phyloP scores from a whole-genome alignment of 257 asterid species.

The Handroanthus guayacan region DNA sequence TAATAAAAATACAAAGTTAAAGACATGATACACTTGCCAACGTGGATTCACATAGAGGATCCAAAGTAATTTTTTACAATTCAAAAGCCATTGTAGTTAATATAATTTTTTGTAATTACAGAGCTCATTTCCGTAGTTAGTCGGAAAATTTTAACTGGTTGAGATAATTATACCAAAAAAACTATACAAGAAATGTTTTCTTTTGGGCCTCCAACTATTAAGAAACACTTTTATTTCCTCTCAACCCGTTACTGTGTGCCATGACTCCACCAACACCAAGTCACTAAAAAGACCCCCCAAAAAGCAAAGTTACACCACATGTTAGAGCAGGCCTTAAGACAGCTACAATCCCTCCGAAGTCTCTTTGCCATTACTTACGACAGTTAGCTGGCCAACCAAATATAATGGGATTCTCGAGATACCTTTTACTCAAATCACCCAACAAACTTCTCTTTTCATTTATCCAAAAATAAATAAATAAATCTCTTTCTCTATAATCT shows the following conservation, averaged over 20 bases:
- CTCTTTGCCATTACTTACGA: conserved; percentile 13
- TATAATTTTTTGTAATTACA: too few relatives aligned
- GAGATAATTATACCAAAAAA: too few relatives aligned
- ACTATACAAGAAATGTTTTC: neutral
- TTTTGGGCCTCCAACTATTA: neutral
- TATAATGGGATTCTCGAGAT: conserved; percentile 38
- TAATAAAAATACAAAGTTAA: too few relatives aligned
- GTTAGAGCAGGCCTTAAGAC: neutral
- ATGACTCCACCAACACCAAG: too few relatives aligned
- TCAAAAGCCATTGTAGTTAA: too few relatives aligned
- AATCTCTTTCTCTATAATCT: too few relatives aligned
- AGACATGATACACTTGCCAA: too few relatives aligned
- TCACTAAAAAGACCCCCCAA: neutral
- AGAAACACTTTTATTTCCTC: neutral
- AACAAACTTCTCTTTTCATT: conserved; percentile 7
- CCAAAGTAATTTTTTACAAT: too few relatives aligned
- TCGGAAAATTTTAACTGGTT: too few relatives aligned
- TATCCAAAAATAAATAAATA: neutral
- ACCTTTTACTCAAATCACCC: conserved; percentile 42
- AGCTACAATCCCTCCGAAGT: neutral
- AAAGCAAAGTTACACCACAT: neutral
- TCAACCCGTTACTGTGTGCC: neutral
- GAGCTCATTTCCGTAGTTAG: too few relatives aligned
- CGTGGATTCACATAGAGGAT: too few relatives aligned
- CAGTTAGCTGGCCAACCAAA: conserved; percentile 43